phyloP scores from a whole-genome alignment of 78 protist species.

The Polysphondylium violaceum region DNA sequence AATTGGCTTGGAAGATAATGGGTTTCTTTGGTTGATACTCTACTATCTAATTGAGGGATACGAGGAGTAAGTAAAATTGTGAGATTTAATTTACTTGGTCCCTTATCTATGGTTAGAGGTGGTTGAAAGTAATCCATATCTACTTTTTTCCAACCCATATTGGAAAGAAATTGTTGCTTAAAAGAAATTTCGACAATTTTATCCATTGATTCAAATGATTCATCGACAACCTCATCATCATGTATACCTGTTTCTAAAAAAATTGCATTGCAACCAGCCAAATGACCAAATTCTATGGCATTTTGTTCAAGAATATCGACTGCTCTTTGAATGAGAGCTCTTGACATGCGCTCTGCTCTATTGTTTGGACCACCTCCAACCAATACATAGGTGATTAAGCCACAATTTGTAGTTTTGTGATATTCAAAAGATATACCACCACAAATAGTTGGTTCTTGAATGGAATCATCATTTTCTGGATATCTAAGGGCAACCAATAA shows the following conservation, averaged over 20 bases:
- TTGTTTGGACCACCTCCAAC: conserved; percentile 42
- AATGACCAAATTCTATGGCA: conserved; percentile 50
- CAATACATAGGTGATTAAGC: conserved; percentile 40
- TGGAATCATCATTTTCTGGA: conserved; percentile 8
- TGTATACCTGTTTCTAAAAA: conserved; percentile 29
- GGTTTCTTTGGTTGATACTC: neutral
- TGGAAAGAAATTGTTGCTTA: neutral
- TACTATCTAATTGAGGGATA: conserved; percentile 6
- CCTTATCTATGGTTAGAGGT: conserved; percentile 33
- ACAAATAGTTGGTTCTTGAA: conserved; percentile 34
- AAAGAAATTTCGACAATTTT: conserved; percentile 25
- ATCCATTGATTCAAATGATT: neutral
- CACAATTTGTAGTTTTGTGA: conserved; percentile 35
- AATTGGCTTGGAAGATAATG: conserved; percentile 35
- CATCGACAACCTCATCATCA: neutral
- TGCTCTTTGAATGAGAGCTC: conserved; percentile 42
- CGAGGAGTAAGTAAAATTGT: conserved; percentile 2
- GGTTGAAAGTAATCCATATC: conserved; percentile 59
- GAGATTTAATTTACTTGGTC: conserved; percentile 5
- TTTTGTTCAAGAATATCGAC: conserved; percentile 47
- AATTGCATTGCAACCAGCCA: conserved; percentile 77
- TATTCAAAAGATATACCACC: conserved; percentile 75
- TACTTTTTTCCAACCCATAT: conserved; percentile 43
- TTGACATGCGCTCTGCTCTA: conserved; percentile 34
- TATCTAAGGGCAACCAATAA: conserved; percentile 48